These are phyloP conservation scores for Globisporangium nunn DNA, from an alignment of 352 stramenopile species.

Conservation along the genomic window DNA sequence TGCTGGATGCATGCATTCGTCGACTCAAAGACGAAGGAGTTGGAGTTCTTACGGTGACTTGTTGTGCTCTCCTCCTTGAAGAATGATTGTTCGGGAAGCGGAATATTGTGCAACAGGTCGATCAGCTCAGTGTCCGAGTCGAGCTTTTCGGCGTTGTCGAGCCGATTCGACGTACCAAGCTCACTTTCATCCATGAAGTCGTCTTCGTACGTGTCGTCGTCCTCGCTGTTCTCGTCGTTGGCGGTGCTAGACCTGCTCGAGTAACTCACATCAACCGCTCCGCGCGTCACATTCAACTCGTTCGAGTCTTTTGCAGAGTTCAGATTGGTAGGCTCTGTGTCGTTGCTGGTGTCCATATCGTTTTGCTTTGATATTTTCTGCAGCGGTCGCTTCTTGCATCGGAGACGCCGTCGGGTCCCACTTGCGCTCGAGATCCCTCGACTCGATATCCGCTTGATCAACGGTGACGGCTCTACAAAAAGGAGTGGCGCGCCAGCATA, in stretches of 20 bases:
- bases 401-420: slow-evolving; percentile 19
- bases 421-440: slow-evolving; percentile 24
- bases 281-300: neutral
- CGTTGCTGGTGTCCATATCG: neutral
- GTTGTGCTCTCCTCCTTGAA: neutral
- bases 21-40: neutral
- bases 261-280: neutral
- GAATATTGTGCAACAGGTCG: slow-evolving; percentile 26
- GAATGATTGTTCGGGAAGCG: slow-evolving; percentile 4
- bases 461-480: slow-evolving; percentile 46
- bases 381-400: slow-evolving; percentile 13
- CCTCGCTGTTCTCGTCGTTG: slow-evolving; percentile 10
- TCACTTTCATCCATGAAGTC: slow-evolving; percentile 28
- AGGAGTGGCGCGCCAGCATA: slow-evolving; percentile 24
- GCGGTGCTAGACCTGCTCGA: neutral
- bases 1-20: slow-evolving; percentile 19
- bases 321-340: neutral
- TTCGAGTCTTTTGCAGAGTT: neutral
- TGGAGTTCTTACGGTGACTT: neutral
- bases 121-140: slow-evolving; percentile 34
- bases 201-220: slow-evolving; percentile 28
- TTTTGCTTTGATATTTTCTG: slow-evolving; percentile 4
- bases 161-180: slow-evolving; percentile 1
- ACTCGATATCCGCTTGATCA: slow-evolving; percentile 28
- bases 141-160: slow-evolving; percentile 8